phyloP scores from a whole-genome alignment of 208 protist genomes.

The Tritrichomonas foetus region DNA sequence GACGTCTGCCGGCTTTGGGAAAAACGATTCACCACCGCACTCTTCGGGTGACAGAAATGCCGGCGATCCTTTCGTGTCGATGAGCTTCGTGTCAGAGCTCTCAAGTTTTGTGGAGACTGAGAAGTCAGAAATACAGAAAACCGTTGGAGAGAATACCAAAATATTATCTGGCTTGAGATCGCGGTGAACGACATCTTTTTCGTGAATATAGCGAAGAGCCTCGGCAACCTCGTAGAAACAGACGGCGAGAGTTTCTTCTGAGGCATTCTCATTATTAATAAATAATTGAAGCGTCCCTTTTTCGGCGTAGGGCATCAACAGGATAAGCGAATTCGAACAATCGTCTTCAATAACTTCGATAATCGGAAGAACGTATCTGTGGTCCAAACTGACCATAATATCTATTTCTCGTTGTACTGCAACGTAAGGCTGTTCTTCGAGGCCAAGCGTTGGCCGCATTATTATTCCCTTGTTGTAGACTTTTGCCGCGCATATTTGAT shows the following conservation, averaged over 20 bases:
- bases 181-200: background rate
- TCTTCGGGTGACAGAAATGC: slow-evolving; percentile 20
- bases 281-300: background rate
- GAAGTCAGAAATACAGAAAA: background rate
- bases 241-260: background rate
- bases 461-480: background rate
- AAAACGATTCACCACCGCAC: background rate
- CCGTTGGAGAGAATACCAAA: background rate
- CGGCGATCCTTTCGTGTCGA: background rate
- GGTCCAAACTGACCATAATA: background rate
- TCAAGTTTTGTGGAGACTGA: background rate
- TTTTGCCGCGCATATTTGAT: background rate
- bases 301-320: background rate
- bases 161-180: slow-evolving; percentile 25
- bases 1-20: background rate
- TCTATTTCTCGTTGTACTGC: background rate
- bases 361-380: background rate
- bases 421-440: background rate
- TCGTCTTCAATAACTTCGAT: background rate
- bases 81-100: background rate
- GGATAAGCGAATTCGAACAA: background rate
- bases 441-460: background rate
- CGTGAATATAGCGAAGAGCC: background rate
- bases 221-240: background rate
- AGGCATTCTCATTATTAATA: background rate